These are phyloP conservation scores for Sporothrix schenckii DNA, from an alignment of 2,329 filamentous ascomycete genomes.

Conservation along the genomic window DNA sequence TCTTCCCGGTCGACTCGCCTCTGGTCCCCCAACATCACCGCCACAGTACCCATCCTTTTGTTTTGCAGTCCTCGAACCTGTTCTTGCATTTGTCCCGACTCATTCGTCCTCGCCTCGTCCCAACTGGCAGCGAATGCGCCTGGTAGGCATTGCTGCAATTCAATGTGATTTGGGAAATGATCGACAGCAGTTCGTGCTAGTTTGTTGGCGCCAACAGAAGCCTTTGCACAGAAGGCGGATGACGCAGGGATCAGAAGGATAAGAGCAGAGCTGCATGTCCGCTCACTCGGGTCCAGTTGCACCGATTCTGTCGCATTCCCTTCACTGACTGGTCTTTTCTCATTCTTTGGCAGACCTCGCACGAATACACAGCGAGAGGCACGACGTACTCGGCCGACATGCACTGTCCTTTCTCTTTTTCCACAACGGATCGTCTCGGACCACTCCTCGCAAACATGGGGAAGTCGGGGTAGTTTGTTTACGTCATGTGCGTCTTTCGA, in stretches of 20 bases:
- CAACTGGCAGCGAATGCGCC: neutral
- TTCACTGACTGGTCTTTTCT: neutral
- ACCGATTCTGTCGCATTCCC: neutral
- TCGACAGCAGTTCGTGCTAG: neutral
- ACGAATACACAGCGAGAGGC: neutral
- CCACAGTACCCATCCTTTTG: too few relatives aligned
- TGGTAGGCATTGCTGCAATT: too few relatives aligned
- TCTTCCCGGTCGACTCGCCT: too few relatives aligned
- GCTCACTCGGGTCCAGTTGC: neutral
- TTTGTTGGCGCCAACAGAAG: neutral
- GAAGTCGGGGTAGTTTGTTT: conserved; percentile 5
- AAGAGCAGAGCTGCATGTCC: neutral
- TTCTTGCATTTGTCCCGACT: too few relatives aligned
- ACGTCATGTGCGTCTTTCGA: too few relatives aligned
- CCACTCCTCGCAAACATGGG: neutral
- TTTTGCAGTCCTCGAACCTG: too few relatives aligned
- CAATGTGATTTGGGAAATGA: neutral
- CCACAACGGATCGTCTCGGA: conserved; percentile 5
- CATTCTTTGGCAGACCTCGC: neutral
- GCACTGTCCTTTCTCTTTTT: neutral
- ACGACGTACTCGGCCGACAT: too few relatives aligned
- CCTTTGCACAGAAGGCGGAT: too few relatives aligned
- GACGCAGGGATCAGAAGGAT: neutral
- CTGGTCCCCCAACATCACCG: too few relatives aligned
- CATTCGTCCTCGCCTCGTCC: neutral